Conservation (phyloP, 2,329 filamentous ascomycete species). For the Fusarium sp. region DNA sequence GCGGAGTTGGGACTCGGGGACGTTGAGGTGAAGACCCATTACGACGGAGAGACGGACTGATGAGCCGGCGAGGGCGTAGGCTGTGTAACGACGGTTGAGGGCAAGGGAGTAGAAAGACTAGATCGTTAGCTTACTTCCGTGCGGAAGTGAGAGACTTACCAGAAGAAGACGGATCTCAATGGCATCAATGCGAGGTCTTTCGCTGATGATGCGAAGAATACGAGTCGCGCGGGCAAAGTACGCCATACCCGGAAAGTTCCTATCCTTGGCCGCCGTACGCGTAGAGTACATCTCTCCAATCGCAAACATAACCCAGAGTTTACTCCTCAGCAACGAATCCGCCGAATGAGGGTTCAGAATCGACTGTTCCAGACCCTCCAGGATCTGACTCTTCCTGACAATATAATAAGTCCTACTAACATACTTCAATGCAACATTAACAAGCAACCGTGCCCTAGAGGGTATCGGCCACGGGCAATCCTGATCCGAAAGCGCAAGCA, state of each 20-base stretch:
- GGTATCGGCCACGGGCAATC: conserved; percentile 53
- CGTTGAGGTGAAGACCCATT: conserved; percentile 56
- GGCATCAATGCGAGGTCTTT: conserved; percentile 55
- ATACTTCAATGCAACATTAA: conserved; percentile 54
- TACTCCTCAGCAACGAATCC: conserved; percentile 50
- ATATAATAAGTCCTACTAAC: conserved; percentile 56
- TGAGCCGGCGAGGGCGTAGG: conserved; percentile 55
- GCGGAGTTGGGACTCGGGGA: conserved; percentile 52
- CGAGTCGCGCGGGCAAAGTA: conserved; percentile 56
- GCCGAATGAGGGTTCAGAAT: conserved; percentile 49
- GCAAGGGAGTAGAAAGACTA: conserved; percentile 57
- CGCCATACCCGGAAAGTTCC: conserved; percentile 54
- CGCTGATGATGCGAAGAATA: conserved; percentile 52
- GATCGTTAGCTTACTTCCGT: fast-evolving
- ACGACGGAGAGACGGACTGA: conserved; percentile 56
- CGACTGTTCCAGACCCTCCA: conserved; percentile 51
- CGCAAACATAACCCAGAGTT: conserved; percentile 57
- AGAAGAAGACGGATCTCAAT: conserved; percentile 58
- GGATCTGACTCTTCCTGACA: conserved; percentile 51
- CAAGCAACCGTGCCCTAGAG: conserved; percentile 42
- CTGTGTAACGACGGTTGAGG: conserved; percentile 57
- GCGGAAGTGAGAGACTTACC: conserved; percentile 41
- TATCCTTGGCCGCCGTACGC: conserved; percentile 47
- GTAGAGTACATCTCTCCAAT: conserved; percentile 59
- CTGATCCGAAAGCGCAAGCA: conserved; percentile 44